A percentile compares a stretch with the other conserved stretches of the same genome.
Conservation (phyloP, 371 early-diverging fungal species). For the Globomyces sp. region DNA sequence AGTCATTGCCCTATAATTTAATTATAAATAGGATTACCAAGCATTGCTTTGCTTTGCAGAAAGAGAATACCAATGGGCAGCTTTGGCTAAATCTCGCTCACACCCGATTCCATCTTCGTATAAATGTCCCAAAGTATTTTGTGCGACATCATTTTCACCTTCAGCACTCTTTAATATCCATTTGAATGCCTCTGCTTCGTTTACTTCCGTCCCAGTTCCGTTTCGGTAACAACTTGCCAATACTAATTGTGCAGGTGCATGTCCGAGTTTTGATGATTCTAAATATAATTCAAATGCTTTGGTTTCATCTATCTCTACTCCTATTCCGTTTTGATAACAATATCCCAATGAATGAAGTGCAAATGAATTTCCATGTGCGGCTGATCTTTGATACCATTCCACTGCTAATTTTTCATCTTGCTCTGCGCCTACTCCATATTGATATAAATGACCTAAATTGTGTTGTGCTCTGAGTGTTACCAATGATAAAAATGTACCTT, state of each 20-base stretch:
- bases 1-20: conserved; percentile 26
- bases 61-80: conserved; percentile 69
- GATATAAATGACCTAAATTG: conserved; percentile 83
- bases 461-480: conserved; percentile 62
- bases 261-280: conserved; percentile 41
- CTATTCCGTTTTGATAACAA: conserved; percentile 82
- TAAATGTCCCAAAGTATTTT: conserved; percentile 50
- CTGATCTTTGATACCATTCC: conserved; percentile 66
- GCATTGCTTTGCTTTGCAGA: conserved; percentile 62
- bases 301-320: conserved; percentile 55
- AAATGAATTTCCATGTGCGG: conserved; percentile 52
- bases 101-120: conserved; percentile 68
- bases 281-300: conserved; percentile 37
- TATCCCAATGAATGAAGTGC: conserved; percentile 86
- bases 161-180: conserved; percentile 47
- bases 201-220: conserved; percentile 43
- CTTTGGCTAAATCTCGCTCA: conserved; percentile 54
- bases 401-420: conserved; percentile 66
- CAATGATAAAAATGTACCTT: neutral
- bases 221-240: conserved; percentile 48
- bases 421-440: conserved; percentile 71
- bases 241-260: conserved; percentile 44
- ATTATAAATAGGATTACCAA: conserved; percentile 16
- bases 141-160: conserved; percentile 51
- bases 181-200: conserved; percentile 43